A percentile compares a stretch with the other conserved stretches of the same genome.
These are phyloP conservation scores for Aristolochia fimbriata DNA, from an alignment of 164 flowering plant species.

Conservation along the genomic window DNA sequence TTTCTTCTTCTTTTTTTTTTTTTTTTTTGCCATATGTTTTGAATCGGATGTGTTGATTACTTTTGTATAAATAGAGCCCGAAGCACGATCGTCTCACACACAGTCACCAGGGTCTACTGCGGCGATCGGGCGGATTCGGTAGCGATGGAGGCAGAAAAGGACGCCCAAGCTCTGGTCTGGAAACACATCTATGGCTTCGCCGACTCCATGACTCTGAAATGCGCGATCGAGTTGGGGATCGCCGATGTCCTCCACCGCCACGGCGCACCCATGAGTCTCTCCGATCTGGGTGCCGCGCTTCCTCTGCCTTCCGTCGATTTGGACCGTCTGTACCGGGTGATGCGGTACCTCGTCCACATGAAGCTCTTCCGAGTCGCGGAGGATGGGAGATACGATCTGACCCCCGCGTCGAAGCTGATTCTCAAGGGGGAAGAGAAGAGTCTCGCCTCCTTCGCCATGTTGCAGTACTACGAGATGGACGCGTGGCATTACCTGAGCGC, in stretches of 20 bases:
- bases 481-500: conserved; percentile 4
- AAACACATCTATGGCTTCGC: conserved; percentile 23
- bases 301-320: conserved; percentile 17
- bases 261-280: conserved; percentile 23
- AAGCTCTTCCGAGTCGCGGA: conserved; percentile 17
- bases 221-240: conserved; percentile 38
- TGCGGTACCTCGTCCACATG: conserved; percentile 34
- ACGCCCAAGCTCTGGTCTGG: conserved; percentile 12
- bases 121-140: no score
- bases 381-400: conserved; percentile 1
- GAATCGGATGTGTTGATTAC: no score
- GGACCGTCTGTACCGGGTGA: conserved; percentile 28
- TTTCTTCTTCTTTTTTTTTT: no score
- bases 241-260: conserved; percentile 35
- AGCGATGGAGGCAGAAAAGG: conserved; percentile 1
- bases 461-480: conserved; percentile 6
- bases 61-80: no score
- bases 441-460: conserved; percentile 4
- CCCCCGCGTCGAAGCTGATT: conserved; percentile 4
- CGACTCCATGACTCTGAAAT: conserved; percentile 34
- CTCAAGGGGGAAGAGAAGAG: conserved; percentile 2
- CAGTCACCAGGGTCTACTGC: no score
- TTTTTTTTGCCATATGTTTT: no score
- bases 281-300: conserved; percentile 17
- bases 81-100: no score